phyloP scores from a whole-genome alignment of 768 basidiomycete species.

The Rubroboletus pulcherrimus region DNA sequence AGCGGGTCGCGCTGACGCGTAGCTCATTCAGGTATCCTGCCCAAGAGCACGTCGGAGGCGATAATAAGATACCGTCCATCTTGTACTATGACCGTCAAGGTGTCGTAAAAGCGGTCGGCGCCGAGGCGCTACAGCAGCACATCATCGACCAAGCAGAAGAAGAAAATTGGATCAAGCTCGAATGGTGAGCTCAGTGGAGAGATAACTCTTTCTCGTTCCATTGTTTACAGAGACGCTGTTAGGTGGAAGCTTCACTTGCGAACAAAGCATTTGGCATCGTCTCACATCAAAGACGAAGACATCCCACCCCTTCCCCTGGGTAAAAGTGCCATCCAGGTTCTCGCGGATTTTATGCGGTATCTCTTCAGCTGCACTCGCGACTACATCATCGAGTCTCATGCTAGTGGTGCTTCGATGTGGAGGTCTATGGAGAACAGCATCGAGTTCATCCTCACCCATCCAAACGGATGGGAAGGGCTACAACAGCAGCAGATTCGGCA shows the following conservation, averaged over 20 bases:
- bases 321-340: conserved; percentile 18
- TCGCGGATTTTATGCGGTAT: conserved; percentile 28
- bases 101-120: conserved; percentile 38
- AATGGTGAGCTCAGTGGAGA: conserved; percentile 30
- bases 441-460: conserved; percentile 28
- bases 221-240: background rate
- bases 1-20: background rate
- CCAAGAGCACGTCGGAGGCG: conserved; percentile 43
- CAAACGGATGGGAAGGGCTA: conserved; percentile 32
- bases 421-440: conserved; percentile 19
- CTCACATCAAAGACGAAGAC: conserved; percentile 21
- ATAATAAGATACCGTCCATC: conserved; percentile 47
- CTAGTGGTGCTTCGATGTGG: conserved; percentile 28
- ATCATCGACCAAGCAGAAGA: conserved; percentile 38
- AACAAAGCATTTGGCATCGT: conserved; percentile 21
- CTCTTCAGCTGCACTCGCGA: conserved; percentile 20
- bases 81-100: conserved; percentile 46
- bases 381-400: conserved; percentile 24
- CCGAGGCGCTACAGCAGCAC: conserved; percentile 36
- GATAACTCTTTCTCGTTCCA: background rate
- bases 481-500: conserved; percentile 30
- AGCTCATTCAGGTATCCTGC: conserved; percentile 38
- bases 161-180: conserved; percentile 34
- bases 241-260: conserved; percentile 38
- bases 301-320: conserved; percentile 23